Base-by-base conservation (phyloP, 371 early-diverging fungal species). In the Syncephalastrum sp. region DNA sequence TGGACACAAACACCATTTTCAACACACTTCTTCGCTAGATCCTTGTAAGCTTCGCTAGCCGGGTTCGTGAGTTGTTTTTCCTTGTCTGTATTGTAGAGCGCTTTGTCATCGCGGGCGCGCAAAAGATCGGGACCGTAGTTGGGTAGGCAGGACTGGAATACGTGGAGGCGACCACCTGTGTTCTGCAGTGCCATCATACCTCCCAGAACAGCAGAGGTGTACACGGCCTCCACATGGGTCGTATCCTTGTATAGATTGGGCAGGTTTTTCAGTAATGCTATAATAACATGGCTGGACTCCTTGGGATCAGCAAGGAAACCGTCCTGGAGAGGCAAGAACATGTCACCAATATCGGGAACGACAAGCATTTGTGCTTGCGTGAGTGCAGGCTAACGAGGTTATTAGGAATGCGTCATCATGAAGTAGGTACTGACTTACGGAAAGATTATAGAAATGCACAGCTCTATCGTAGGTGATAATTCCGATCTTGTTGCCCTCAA, bases 301-400 rank as follows among this genome's bases (percentile, higher is more conserved):
- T 63, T 61, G 2, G 94, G 92, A 63, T 93, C 91, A 3, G 94
- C 97, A 38, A 95, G 75, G 60, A 97, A 93, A 14, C 97, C 98
- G 23, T 88, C 90, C 67, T 89, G 85, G 5, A 97, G 70, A 2
- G 99, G 99, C 16, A 95, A 86, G 83, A 99, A 99, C 58, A 95
- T 80, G 59, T 98, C 97, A 44, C 82, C 69, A 29, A 97, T 79
- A 69, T 99, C 99, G 2, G 93, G 82, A 1, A 98, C 94, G n/a
- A 96, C 91, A 66, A 98, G 75, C 96, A 98, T 96, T 70, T 96
- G 96, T 5, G 95, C 91, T 66, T 92, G 92, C 19, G 91, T 87
- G 50, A 95, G 69, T 8, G 63, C 62, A 16, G 92, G 59, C 89
- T 91, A 75, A 23, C 23, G 13, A 24, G 6, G 41, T 48, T 46